phyloP scores from a whole-genome alignment of 208 protist species.

The Crithidia fasciculata region DNA sequence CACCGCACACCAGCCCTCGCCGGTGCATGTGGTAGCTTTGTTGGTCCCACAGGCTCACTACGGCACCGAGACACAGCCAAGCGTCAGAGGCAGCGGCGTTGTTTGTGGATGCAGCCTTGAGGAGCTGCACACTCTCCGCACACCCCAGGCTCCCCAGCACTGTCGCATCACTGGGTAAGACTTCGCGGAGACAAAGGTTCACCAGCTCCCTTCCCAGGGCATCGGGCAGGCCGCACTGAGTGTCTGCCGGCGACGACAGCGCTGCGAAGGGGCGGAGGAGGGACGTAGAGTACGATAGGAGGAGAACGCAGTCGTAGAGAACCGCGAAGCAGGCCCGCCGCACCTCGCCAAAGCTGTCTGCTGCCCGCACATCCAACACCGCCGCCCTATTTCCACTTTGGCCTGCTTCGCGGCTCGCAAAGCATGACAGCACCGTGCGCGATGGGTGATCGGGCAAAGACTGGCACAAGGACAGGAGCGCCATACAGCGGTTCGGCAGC shows the following conservation, averaged over 20 bases:
- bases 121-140: neutral
- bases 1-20: too few relatives aligned
- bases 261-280: conserved; percentile 14
- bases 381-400: neutral
- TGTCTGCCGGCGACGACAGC: neutral
- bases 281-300: conserved; percentile 21
- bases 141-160: too few relatives aligned
- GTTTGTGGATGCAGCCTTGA: conserved; percentile 8
- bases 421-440: neutral
- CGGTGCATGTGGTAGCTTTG: neutral
- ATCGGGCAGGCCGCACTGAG: conserved; percentile 1
- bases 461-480: conserved; percentile 24
- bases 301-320: conserved; percentile 41
- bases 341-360: conserved; percentile 35
- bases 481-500: conserved; percentile 27
- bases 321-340: conserved; percentile 52
- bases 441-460: conserved; percentile 20
- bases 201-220: conserved; percentile 18
- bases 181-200: conserved; percentile 25
- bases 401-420: too few relatives aligned
- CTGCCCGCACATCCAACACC: neutral
- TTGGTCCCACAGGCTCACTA: conserved; percentile 33
- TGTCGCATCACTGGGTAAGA: neutral
- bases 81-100: conserved; percentile 33
- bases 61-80: conserved; percentile 28